Percentiles rank a stretch among this genome's conserved stretches.
These are phyloP conservation scores for Phaffia australis DNA, from an alignment of 768 basidiomycete genomes.

Conservation along the genomic window DNA sequence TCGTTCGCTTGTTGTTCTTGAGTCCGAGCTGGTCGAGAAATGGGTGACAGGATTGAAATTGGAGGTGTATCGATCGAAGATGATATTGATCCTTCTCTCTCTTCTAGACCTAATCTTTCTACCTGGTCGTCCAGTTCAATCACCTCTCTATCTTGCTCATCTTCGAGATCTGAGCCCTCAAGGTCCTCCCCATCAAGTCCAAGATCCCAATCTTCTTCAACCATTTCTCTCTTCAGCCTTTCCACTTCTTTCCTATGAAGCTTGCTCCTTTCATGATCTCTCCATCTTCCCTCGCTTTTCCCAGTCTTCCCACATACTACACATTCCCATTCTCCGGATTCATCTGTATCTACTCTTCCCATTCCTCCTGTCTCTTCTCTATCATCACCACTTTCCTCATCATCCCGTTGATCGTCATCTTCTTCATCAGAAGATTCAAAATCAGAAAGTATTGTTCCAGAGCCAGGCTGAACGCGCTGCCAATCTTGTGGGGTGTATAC, in stretches of 20 bases:
- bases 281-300: conserved; percentile 84
- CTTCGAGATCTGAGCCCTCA: conserved; percentile 19
- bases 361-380: conserved; percentile 24
- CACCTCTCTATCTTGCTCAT: conserved; percentile 28
- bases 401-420: conserved; percentile 28
- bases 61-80: too few species aligned
- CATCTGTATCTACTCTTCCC: conserved; percentile 20
- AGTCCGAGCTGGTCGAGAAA: too few species aligned
- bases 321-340: conserved; percentile 49
- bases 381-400: conserved; percentile 32
- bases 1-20: neutral
- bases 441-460: neutral
- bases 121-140: conserved; percentile 22
- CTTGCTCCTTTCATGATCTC: conserved; percentile 89
- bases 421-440: conserved; percentile 23
- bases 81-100: conserved; percentile 14
- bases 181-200: conserved; percentile 42
- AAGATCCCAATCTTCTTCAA: conserved; percentile 57
- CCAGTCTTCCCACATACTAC: conserved; percentile 88
- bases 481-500: conserved; percentile 22
- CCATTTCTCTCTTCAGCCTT: conserved; percentile 64
- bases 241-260: conserved; percentile 86
- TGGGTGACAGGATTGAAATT: too few species aligned
- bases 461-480: conserved; percentile 8
- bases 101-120: conserved; percentile 17